Base-by-base conservation (phyloP, 306 rosid genomes). In the Erythrophleum fordii region DNA sequence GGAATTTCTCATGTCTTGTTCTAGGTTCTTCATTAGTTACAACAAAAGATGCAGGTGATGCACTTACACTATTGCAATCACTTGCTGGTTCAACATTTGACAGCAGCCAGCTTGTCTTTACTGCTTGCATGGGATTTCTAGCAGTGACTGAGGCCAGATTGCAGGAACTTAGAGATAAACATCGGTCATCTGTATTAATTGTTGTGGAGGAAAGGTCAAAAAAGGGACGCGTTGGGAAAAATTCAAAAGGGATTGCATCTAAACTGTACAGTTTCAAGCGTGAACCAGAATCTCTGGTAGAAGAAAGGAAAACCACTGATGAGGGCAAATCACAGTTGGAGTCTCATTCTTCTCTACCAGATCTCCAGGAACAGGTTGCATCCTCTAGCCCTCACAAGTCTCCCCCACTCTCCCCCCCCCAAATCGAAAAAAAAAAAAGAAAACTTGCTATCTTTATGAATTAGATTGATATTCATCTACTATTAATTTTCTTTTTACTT, bases 41-140 rank as follows among this genome's bases (percentile, higher is more conserved):
- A 34, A 91, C 97, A 70, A 89, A 88, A 85, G 98, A 94, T 81
- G 95, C 97, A n/a, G 97, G 95, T 60, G 97, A 94, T 85, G 98
- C 97, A 65, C 90, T 93, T 85, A 91, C 92, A 60, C 82, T 91
- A 65, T 83, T 92, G 77, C 98, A 94, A 85, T 91, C 97, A 75
- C 97, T 92, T 69, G 69, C 77, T 69, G 97, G 97, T 73, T 92
- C 97, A 39, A 94, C 98, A 80, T 94, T 94, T 80, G 98, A 94
- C 83, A 92, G 97, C 85, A 94, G 98, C 87, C 95, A 92, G 83
- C 97, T 94, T 67, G 97, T 94, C 79, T 83, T 91, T 81, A 94
- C 93, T 69, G 98, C 98, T 80, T 95, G 95, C 84, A 90, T 95
- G 97, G 98, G 98, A 75, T 95, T 77, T 86, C 87, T 91, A 76